phyloP scores from a whole-genome alignment of 768 basidiomycete species.

The Baorangia bicolor region DNA sequence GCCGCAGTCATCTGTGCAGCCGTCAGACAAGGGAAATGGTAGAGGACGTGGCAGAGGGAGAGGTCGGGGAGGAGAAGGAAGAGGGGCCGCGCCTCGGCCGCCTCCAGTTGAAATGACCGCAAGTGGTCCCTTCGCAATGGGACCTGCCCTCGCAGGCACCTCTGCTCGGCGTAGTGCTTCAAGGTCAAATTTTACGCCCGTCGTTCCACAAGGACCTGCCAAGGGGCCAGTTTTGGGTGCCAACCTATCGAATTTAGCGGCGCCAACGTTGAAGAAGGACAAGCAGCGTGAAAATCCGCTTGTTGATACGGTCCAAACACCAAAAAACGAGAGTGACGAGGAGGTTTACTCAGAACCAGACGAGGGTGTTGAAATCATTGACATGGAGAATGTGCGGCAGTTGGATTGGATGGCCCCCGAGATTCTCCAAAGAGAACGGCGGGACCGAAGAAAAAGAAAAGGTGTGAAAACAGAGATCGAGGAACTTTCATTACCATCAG shows the following conservation, averaged over 20 bases:
- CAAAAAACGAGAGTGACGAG: constrained; percentile 46
- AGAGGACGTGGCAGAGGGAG: constrained; percentile 47
- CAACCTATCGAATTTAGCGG: constrained; percentile 48
- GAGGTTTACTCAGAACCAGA: constrained; percentile 86
- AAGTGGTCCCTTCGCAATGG: constrained; percentile 86
- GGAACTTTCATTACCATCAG: constrained; percentile 29
- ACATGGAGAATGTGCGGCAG: constrained; percentile 71
- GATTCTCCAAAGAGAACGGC: constrained; percentile 53
- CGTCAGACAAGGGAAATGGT: constrained; percentile 43
- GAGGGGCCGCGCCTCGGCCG: constrained; percentile 43
- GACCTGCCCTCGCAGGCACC: constrained; percentile 66
- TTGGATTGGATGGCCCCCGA: constrained; percentile 93
- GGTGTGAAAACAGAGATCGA: constrained; percentile 46
- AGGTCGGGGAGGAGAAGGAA: constrained; percentile 55
- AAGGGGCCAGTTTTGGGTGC: constrained; percentile 44
- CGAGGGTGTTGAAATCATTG: constrained; percentile 83
- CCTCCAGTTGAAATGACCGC: constrained; percentile 73
- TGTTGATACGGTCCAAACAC: constrained; percentile 23
- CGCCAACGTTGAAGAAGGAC: constrained; percentile 51
- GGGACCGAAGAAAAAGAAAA: constrained; percentile 37
- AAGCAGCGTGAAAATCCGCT: constrained; percentile 31
- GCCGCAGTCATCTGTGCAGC: constrained; percentile 31
- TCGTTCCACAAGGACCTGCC: constrained; percentile 39
- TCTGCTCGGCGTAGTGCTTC: constrained; percentile 49
- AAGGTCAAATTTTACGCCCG: constrained; percentile 56